Percentiles rank a stretch among this genome's conserved stretches.
Conservation (phyloP, 495 filamentous ascomycete genomes). For the Xylaria flabelliformis region DNA sequence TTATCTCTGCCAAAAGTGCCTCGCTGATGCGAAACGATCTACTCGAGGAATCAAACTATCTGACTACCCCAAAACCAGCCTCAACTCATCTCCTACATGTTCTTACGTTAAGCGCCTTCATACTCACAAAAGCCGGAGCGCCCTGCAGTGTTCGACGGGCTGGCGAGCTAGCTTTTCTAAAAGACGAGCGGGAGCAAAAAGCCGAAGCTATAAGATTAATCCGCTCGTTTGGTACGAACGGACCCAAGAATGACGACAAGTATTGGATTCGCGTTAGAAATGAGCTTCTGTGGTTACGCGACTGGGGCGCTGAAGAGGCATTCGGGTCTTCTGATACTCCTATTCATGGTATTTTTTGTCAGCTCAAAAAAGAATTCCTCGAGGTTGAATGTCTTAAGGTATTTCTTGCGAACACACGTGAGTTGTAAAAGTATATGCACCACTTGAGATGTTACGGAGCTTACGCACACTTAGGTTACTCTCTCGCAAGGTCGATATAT, state of each 20-base stretch:
- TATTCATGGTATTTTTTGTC: conserved; percentile 72
- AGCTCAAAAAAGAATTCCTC: conserved; percentile 65
- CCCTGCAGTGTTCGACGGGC: conserved; percentile 64
- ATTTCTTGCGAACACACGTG: conserved; percentile 72
- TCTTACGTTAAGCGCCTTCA: conserved; percentile 69
- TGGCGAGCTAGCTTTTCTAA: conserved; percentile 63
- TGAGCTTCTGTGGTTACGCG: conserved; percentile 80
- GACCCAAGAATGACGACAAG: conserved; percentile 63
- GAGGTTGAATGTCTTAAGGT: conserved; percentile 79
- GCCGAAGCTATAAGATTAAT: conserved; percentile 68
- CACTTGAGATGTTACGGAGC: conserved; percentile 29
- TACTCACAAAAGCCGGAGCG: conserved; percentile 66
- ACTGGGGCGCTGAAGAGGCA: conserved; percentile 68
- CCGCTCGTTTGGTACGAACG: conserved; percentile 55
- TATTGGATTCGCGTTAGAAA: conserved; percentile 71
- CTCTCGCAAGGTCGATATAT: conserved; percentile 73
- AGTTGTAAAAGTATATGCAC: conserved; percentile 10
- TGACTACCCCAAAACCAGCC: conserved; percentile 69
- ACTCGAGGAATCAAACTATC: conserved; percentile 64
- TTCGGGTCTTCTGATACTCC: conserved; percentile 30
- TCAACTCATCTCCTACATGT: conserved; percentile 70
- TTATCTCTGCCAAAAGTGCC: conserved; percentile 48
- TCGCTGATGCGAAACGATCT: conserved; percentile 60
- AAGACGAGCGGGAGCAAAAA: conserved; percentile 69
- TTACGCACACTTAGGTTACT: conserved; percentile 60